These are phyloP conservation scores for Ramularia endophylla DNA, from an alignment of 2,329 filamentous ascomycete species.

Conservation along the genomic window DNA sequence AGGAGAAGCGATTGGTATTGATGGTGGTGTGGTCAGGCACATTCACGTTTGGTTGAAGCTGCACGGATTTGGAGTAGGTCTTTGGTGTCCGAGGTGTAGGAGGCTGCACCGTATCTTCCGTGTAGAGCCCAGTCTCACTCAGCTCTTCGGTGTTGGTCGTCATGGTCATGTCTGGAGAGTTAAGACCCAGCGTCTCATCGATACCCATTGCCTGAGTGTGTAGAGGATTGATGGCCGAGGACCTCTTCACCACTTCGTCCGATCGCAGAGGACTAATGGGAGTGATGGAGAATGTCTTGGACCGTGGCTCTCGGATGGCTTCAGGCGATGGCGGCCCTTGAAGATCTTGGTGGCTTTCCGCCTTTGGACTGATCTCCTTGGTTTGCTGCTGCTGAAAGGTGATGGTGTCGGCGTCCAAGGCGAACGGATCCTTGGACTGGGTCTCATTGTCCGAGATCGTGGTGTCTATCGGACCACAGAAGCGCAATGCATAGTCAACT, in stretches of 20 bases:
- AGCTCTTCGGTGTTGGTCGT: slow-evolving; percentile 5
- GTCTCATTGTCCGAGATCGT: slow-evolving; percentile 26
- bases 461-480: slow-evolving; percentile 26
- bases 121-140: slow-evolving; percentile 4
- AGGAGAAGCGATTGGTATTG: slow-evolving; percentile 25
- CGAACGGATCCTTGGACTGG: slow-evolving; percentile 28
- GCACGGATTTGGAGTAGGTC: slow-evolving; percentile 30
- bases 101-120: slow-evolving; percentile 20
- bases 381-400: slow-evolving; percentile 24
- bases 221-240: slow-evolving; percentile 31
- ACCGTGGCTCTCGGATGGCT: neutral
- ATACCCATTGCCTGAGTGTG: slow-evolving; percentile 26
- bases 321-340: slow-evolving; percentile 7
- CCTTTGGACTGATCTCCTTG: slow-evolving; percentile 6
- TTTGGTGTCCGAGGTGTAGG: slow-evolving; percentile 27
- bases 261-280: slow-evolving; percentile 29
- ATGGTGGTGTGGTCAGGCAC: slow-evolving; percentile 18
- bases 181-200: slow-evolving; percentile 23
- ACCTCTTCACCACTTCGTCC: slow-evolving; percentile 24
- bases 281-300: slow-evolving; percentile 7
- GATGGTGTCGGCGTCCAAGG: slow-evolving; percentile 30
- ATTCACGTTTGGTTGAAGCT: slow-evolving; percentile 22
- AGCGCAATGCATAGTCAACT: slow-evolving; percentile 30
- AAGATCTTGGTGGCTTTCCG: slow-evolving; percentile 3
- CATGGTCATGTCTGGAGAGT: slow-evolving; percentile 9